phyloP scores from a whole-genome alignment of 768 basidiomycete genomes.

The Suillus placidus region DNA sequence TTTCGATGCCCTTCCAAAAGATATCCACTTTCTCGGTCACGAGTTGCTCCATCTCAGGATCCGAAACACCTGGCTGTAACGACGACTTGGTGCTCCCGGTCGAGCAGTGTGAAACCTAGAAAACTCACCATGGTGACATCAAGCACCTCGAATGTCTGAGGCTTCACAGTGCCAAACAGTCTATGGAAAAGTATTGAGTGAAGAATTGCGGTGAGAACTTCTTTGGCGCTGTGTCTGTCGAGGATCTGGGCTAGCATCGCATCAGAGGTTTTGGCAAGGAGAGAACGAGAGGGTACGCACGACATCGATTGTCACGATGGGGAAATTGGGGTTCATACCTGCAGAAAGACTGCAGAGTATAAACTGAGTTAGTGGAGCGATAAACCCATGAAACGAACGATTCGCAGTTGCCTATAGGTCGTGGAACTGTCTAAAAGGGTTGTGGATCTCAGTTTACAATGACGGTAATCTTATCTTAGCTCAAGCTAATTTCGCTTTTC shows the following conservation, averaged over 20 bases:
- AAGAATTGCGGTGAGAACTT: constrained; percentile 75
- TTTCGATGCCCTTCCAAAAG: constrained; percentile 80
- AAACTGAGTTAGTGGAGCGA: neutral
- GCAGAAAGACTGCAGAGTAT: constrained; percentile 1
- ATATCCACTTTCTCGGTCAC: constrained; percentile 75
- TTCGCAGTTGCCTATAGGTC: neutral
- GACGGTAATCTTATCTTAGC: neutral
- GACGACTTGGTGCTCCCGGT: neutral
- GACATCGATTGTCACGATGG: constrained; percentile 35
- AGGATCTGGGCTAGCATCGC: constrained; percentile 51
- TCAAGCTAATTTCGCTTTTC: neutral
- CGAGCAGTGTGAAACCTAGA: neutral
- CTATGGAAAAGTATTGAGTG: constrained; percentile 85
- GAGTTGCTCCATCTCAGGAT: constrained; percentile 69
- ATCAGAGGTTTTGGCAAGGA: neutral
- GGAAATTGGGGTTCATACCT: constrained; percentile 29
- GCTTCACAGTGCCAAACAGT: constrained; percentile 77
- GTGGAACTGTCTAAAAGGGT: constrained; percentile 7
- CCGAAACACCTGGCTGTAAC: constrained; percentile 73
- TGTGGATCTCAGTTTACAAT: neutral
- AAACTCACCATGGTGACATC: constrained; percentile 81
- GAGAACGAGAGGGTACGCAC: constrained; percentile 18
- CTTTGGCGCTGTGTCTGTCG: constrained; percentile 71
- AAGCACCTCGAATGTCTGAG: constrained; percentile 75
- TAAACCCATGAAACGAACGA: constrained; percentile 3